Evolutionary conservation across 2,329 filamentous ascomycete genomes (phyloP), one percentile per base, ranked within the genome.

Genomic region (Curvularia lunata): DNA sequence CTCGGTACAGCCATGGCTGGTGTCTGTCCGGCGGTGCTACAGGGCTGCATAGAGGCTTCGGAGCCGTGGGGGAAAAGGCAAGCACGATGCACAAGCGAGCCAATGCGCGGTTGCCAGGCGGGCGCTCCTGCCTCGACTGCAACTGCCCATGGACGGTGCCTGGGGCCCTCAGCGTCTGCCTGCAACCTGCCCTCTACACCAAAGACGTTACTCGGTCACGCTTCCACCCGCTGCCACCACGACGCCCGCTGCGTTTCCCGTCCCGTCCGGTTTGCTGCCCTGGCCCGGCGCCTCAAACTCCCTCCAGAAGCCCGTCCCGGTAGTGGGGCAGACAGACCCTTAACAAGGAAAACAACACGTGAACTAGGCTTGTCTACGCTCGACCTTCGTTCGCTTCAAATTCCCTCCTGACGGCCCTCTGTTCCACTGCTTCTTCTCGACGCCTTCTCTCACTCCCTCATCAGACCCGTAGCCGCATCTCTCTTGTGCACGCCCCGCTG

Each of bases 321-420:
- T 67, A 63, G 72, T 70, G 71, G 70, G 70, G 70, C 72, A 72
- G 66, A 68, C 71, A 72, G 66, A 68, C 64, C 62, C 65, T 64
- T 64, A 59, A 58, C 41, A 50, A 58, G 56, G 61, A 66, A 65
- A 70, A 66, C 68, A 69, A 69, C 74, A 76, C 74, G 74, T 76
- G 74, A 64, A 64, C 74, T 71, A 69, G 68, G 68, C 70, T 66
- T 75, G 68, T 58, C 67, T 67, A 70, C 70, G 59, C 63, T 74
- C 69, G 68, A 72, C 70, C 67, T 69, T 56, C 69, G 69, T 70
- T 74, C 70, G 72, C 72, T 73, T 72, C 72, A 73, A 73, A 71
- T 67, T 75, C 68, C 72, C 71, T 71, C 70, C 68, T 63, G 69
- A 70, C 67, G 57, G 64, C 62, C 62, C 16, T 40, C 54, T 28